Evolutionary conservation across 805 yeast genomes (phyloP).

Genomic region (Cyberlindnera mississippiensis): DNA sequence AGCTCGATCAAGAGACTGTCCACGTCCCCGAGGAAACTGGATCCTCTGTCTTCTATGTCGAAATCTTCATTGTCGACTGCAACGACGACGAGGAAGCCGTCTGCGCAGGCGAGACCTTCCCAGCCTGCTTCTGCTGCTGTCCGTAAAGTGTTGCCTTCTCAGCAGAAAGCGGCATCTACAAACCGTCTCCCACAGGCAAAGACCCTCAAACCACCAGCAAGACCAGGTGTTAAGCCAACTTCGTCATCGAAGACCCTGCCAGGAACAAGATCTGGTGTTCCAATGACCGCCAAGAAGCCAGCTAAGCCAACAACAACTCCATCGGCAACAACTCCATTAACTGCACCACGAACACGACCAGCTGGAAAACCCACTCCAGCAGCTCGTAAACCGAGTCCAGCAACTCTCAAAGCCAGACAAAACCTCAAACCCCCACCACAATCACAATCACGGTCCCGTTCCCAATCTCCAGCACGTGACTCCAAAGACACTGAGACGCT

Average conservation of each 20-base stretch:
- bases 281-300: conserved; percentile 8
- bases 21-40: conserved; percentile 8
- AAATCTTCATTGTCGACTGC: conserved; percentile 5
- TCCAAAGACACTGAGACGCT: conserved; percentile 26
- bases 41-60: background rate
- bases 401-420: conserved; percentile 2
- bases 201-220: conserved; percentile 4
- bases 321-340: too few species aligned
- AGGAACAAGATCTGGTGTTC: conserved; percentile 2
- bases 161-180: conserved; percentile 13
- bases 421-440: conserved; percentile 6
- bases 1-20: conserved; percentile 6
- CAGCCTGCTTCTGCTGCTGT: conserved; percentile 2
- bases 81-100: conserved; percentile 7
- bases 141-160: conserved; percentile 6
- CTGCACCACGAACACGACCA: background rate
- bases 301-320: conserved; percentile 8
- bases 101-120: background rate
- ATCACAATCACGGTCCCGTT: conserved; percentile 13
- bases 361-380: conserved; percentile 2
- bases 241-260: conserved; percentile 6
- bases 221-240: conserved; percentile 7
- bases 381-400: background rate
- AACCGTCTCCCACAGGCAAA: conserved; percentile 9
- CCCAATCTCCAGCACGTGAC: conserved; percentile 21